Conservation (phyloP, 2,329 filamentous ascomycete species). For the Sporothrix dimorphospora region DNA sequence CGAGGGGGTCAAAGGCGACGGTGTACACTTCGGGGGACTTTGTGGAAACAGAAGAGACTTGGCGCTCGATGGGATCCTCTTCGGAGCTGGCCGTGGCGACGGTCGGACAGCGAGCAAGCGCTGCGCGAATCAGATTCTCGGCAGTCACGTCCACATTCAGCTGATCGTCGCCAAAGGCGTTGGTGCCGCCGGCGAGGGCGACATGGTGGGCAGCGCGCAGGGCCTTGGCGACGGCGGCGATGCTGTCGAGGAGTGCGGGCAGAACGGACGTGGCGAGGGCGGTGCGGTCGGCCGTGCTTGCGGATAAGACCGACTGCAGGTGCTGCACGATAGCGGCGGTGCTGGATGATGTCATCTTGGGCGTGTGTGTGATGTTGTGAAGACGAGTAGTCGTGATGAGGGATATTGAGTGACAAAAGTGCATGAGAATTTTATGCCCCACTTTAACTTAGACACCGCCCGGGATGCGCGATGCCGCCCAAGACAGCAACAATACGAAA, state of each 20-base stretch:
- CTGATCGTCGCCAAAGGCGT: slow-evolving; percentile 57
- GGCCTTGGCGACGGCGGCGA: slow-evolving; percentile 50
- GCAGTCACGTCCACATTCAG: slow-evolving; percentile 48
- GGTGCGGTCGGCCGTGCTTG: background rate
- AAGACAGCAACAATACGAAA: background rate
- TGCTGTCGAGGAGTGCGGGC: slow-evolving; percentile 51
- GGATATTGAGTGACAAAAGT: background rate
- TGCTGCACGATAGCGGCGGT: slow-evolving; percentile 12
- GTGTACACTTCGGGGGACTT: slow-evolving; percentile 53
- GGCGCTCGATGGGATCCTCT: slow-evolving; percentile 59
- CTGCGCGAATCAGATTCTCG: slow-evolving; percentile 52
- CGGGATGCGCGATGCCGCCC: too few relatives aligned
- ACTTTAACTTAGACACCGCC: background rate
- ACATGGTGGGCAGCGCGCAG: slow-evolving; percentile 53
- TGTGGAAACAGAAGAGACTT: slow-evolving; percentile 32
- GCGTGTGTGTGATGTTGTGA: background rate
- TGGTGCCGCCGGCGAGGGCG: slow-evolving; percentile 51
- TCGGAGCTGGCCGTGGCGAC: slow-evolving; percentile 61
- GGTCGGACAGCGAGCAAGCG: slow-evolving; percentile 48
- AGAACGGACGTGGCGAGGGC: slow-evolving; percentile 50
- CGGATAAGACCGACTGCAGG: slow-evolving; percentile 8
- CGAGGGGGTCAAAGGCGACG: slow-evolving; percentile 65
- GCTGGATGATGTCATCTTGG: background rate
- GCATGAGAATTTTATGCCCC: background rate
- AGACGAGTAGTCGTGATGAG: background rate